Conservation (phyloP, 371 early-diverging fungal genomes). For the Mucor plumbeus region DNA sequence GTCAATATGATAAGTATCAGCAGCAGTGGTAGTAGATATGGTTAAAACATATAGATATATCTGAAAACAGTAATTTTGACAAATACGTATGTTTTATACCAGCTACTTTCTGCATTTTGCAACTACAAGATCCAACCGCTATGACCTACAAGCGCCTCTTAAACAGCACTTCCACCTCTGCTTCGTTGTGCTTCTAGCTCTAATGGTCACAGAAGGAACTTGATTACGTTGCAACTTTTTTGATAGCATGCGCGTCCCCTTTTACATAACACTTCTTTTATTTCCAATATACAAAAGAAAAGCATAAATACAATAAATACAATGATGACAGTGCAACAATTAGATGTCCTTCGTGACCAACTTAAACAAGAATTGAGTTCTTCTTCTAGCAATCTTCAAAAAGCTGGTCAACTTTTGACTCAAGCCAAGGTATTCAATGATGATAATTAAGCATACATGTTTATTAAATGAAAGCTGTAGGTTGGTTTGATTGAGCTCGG, state of each 20-base stretch:
- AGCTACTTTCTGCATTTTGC: too few species aligned
- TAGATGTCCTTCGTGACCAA: constrained; percentile 50
- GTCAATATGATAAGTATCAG: too few species aligned
- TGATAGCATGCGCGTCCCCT: constrained; percentile 19
- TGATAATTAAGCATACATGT: neutral
- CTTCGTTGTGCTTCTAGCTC: too few species aligned
- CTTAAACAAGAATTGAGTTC: constrained; percentile 69
- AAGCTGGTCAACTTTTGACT: constrained; percentile 71
- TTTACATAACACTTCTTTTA: constrained; percentile 1
- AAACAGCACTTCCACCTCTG: too few species aligned
- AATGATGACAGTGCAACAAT: constrained; percentile 40
- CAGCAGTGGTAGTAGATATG: too few species aligned
- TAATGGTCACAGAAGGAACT: neutral
- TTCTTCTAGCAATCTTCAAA: constrained; percentile 74
- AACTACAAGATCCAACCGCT: too few species aligned
- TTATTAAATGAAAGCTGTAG: constrained; percentile 41
- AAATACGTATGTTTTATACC: too few species aligned
- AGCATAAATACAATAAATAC: neutral
- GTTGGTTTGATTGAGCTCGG: constrained; percentile 77
- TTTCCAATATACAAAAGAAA: neutral
- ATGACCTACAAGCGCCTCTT: too few species aligned
- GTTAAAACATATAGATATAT: too few species aligned
- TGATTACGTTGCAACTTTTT: constrained; percentile 18
- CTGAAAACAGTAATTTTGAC: too few species aligned
- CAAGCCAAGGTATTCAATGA: constrained; percentile 80